These are phyloP conservation scores for Pseudozyma flocculosa DNA, from an alignment of 1,284 basidiomycete species.

Conservation along the genomic window DNA sequence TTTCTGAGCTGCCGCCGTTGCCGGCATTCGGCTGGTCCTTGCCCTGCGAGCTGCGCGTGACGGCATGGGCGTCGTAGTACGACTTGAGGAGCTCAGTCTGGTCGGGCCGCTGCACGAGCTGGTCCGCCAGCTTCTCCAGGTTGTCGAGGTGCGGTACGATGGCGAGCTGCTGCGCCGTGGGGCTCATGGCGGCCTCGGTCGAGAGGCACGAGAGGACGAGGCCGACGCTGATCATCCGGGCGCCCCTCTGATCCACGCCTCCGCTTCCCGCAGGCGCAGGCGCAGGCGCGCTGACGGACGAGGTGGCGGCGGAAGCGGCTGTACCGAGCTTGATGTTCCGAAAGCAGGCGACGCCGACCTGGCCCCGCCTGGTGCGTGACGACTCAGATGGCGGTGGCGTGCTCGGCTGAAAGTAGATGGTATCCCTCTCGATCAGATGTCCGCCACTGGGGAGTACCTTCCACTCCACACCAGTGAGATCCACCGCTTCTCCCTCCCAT, in stretches of 20 bases:
- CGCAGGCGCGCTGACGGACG: no score
- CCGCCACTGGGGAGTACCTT: conserved; percentile 45
- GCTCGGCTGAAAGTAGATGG: conserved; percentile 33
- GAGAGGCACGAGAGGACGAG: conserved; percentile 20
- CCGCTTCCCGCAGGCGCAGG: conserved; percentile 3
- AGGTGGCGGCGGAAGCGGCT: no score
- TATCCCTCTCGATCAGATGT: conserved; percentile 35
- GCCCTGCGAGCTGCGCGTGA: not conserved
- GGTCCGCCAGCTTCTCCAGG: conserved; percentile 27
- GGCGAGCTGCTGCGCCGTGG: conserved; percentile 29
- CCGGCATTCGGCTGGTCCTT: conserved; percentile 12
- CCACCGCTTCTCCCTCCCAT: conserved; percentile 3
- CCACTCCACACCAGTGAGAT: conserved; percentile 39
- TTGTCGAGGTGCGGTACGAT: conserved; percentile 28
- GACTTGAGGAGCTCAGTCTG: conserved; percentile 7
- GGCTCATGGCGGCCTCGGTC: conserved; percentile 7
- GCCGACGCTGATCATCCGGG: conserved; percentile 41
- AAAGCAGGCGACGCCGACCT: conserved; percentile 36
- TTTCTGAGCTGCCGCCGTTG: no score
- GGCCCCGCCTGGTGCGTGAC: no score
- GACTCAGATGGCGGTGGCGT: not conserved
- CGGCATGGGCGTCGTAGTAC: conserved; percentile 21
- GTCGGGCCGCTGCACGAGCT: conserved; percentile 13
- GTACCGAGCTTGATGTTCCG: conserved; percentile 26
- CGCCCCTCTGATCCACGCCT: conserved; percentile 28